Evolutionary conservation across 805 yeast species (phyloP).

Genomic region (Metschnikowia rubicola): DNA sequence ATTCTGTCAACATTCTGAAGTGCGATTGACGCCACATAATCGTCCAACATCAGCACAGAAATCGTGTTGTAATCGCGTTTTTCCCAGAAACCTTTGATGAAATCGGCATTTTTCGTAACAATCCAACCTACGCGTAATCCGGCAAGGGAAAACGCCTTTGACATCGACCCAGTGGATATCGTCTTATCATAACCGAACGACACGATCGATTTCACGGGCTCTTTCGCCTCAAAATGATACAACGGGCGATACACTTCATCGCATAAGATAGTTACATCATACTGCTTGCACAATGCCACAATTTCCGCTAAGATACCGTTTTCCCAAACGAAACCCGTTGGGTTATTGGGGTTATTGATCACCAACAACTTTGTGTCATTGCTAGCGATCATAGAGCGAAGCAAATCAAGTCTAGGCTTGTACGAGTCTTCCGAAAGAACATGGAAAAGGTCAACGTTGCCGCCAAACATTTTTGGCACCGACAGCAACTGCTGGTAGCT

Average conservation of each 20-base stretch:
- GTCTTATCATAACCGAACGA: conserved; percentile 40
- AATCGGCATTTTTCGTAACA: conserved; percentile 29
- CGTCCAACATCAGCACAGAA: conserved; percentile 47
- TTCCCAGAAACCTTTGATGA: conserved; percentile 31
- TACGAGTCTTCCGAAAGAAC: conserved; percentile 32
- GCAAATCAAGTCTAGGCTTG: conserved; percentile 33
- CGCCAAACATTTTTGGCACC: conserved; percentile 43
- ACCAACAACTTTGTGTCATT: conserved; percentile 41
- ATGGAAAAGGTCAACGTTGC: conserved; percentile 32
- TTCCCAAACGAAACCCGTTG: conserved; percentile 40
- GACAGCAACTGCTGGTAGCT: conserved; percentile 48
- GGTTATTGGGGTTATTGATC: conserved; percentile 37
- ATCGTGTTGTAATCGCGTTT: conserved; percentile 52
- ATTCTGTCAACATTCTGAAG: conserved; percentile 32
- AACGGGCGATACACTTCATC: conserved; percentile 57
- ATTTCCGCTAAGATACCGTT: conserved; percentile 30
- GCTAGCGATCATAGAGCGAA: conserved; percentile 27
- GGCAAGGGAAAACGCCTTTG: conserved; percentile 53
- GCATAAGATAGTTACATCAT: conserved; percentile 36
- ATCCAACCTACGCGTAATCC: conserved; percentile 56
- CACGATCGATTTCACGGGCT: conserved; percentile 35
- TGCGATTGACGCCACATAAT: conserved; percentile 42
- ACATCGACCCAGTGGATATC: conserved; percentile 47
- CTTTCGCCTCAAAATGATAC: conserved; percentile 29
- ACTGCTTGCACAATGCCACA: conserved; percentile 33